Evolutionary conservation across 768 basidiomycete genomes (phyloP).

Genomic region (Mycena maculata): DNA sequence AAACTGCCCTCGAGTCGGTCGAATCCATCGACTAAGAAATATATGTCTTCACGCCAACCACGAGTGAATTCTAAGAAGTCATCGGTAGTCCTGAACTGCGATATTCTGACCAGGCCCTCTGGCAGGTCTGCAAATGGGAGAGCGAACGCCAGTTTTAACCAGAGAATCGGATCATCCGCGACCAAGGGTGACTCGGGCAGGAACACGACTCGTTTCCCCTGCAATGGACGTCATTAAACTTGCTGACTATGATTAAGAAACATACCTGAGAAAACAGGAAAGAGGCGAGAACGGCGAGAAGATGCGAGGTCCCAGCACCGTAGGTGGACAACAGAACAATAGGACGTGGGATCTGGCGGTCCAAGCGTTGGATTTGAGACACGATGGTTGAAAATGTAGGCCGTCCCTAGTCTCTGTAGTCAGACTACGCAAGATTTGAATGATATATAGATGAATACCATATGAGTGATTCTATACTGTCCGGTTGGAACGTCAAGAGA

Average conservation of each 20-base stretch:
- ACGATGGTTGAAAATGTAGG: slow-evolving; percentile 18
- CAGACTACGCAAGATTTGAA: too few relatives aligned
- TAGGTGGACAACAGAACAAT: slow-evolving; percentile 25
- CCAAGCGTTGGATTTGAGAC: slow-evolving; percentile 13
- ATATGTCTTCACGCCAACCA: slow-evolving; percentile 21
- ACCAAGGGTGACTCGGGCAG: slow-evolving; percentile 22
- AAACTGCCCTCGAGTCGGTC: slow-evolving; percentile 20
- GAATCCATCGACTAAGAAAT: slow-evolving; percentile 29
- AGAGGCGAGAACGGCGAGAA: slow-evolving; percentile 28
- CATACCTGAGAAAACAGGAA: slow-evolving; percentile 28
- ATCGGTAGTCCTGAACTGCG: slow-evolving; percentile 7
- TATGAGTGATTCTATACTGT: too few relatives aligned
- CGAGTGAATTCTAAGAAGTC: slow-evolving; percentile 30
- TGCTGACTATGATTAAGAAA: neutral
- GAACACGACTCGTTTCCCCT: slow-evolving; percentile 28
- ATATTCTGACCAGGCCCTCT: slow-evolving; percentile 7
- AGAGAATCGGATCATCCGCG: slow-evolving; percentile 27
- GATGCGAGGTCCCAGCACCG: slow-evolving; percentile 29
- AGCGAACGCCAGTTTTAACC: slow-evolving; percentile 31
- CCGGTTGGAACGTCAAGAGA: slow-evolving; percentile 8
- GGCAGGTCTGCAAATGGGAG: slow-evolving; percentile 31
- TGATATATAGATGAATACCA: too few relatives aligned
- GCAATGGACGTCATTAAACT: neutral
- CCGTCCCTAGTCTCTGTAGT: slow-evolving; percentile 28
- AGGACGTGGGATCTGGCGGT: slow-evolving; percentile 13